Evolutionary conservation across 345 rosid species (phyloP).

Genomic region (Citrus mangshanensis): DNA sequence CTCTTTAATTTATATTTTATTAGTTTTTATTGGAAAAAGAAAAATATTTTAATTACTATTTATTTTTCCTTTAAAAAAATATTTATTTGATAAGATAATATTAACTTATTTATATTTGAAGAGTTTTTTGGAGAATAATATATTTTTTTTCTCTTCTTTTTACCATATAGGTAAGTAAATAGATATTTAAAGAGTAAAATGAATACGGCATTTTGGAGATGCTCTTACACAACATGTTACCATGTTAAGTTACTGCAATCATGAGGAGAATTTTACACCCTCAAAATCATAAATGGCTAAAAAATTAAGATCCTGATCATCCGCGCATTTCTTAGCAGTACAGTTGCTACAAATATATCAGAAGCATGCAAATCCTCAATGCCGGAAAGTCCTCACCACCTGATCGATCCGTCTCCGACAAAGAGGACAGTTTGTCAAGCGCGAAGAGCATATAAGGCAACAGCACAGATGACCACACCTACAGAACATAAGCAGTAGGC

Average conservation of each 20-base stretch:
- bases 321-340: not conserved
- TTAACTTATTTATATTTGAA: too few species aligned
- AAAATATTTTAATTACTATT: too few species aligned
- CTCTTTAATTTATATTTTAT: too few species aligned
- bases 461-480: constrained; percentile 99
- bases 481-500: constrained; percentile 18
- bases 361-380: constrained; percentile 29
- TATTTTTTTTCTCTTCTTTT: too few species aligned
- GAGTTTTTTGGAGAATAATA: too few species aligned
- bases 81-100: too few species aligned
- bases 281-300: not conserved
- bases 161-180: too few species aligned
- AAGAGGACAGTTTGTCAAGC: constrained; percentile 77
- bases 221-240: not conserved
- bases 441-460: constrained; percentile 69
- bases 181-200: too few species aligned
- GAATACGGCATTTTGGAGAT: too few species aligned
- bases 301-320: not conserved
- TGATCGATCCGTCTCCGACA: constrained; percentile 83
- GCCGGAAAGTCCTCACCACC: constrained; percentile 82
- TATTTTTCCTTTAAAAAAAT: too few species aligned
- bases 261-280: not conserved
- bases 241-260: not conserved
- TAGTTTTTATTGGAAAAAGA: too few species aligned
- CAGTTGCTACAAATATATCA: not conserved